A percentile compares a stretch with the other conserved stretches of the same genome.
Conservation (phyloP, 768 basidiomycete species). For the Xerocomellus amylosporus region DNA sequence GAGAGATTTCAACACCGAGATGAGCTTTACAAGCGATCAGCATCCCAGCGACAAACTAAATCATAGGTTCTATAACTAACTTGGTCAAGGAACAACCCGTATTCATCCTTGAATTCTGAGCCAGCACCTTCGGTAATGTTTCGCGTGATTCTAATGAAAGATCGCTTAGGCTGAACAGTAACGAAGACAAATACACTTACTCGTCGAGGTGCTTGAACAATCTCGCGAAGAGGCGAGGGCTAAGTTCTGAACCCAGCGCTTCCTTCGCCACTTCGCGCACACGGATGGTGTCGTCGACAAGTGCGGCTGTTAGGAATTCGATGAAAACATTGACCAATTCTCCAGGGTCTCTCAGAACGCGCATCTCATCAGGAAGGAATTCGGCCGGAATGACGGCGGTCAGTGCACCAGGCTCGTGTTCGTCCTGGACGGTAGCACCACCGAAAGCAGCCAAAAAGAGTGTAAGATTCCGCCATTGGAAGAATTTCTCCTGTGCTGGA, state of each 20-base stretch:
- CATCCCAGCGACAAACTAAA: background rate
- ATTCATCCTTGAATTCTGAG: conserved; percentile 38
- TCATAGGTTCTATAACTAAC: conserved; percentile 34
- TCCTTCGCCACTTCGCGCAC: conserved; percentile 80
- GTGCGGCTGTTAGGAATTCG: conserved; percentile 61
- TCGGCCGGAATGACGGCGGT: conserved; percentile 52
- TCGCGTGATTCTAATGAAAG: conserved; percentile 44
- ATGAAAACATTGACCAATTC: conserved; percentile 66
- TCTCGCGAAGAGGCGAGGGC: conserved; percentile 61
- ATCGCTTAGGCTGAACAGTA: background rate
- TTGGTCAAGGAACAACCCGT: conserved; percentile 67
- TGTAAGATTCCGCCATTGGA: conserved; percentile 84
- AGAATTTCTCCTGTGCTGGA: conserved; percentile 57
- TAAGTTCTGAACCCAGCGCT: conserved; percentile 77
- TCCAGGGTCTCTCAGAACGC: conserved; percentile 56
- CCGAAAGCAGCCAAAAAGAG: conserved; percentile 75
- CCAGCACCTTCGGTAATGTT: conserved; percentile 48
- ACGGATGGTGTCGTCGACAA: conserved; percentile 59
- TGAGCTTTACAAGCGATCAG: conserved; percentile 48
- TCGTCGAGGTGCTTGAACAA: conserved; percentile 71
- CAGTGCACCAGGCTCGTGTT: conserved; percentile 49
- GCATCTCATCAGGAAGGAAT: conserved; percentile 68
- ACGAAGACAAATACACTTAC: conserved; percentile 42
- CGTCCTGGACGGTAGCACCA: conserved; percentile 58
- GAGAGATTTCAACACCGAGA: conserved; percentile 71